Evolutionary conservation across 1,139 yeast species (phyloP).

Genomic region (Zygoascus meyerae): DNA sequence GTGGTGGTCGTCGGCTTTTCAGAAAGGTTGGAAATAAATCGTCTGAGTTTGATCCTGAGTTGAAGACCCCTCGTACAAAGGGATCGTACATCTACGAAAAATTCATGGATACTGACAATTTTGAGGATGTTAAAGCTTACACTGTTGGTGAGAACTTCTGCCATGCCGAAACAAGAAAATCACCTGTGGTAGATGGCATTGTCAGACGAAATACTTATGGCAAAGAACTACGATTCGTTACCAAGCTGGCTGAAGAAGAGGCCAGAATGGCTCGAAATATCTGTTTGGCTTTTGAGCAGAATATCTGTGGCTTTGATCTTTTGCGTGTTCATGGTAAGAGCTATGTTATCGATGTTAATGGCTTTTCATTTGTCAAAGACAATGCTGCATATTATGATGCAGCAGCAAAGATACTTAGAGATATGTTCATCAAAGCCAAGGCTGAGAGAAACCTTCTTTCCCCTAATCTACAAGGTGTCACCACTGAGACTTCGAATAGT

Average conservation of each 20-base stretch:
- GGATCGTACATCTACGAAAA: constrained; percentile 92
- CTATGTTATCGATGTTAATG: constrained; percentile 95
- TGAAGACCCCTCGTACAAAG: constrained; percentile 69
- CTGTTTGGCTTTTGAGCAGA: constrained; percentile 73
- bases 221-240: constrained; percentile 86
- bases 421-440: constrained; percentile 60
- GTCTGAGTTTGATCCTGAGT: constrained; percentile 86
- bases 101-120: constrained; percentile 96
- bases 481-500: constrained; percentile 5
- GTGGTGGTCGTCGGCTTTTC: constrained; percentile 93
- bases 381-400: constrained; percentile 79
- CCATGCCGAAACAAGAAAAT: constrained; percentile 97
- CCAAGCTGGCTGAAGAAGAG: constrained; percentile 71
- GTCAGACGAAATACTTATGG: constrained; percentile 97
- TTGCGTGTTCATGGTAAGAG: constrained; percentile 83
- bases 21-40: constrained; percentile 96
- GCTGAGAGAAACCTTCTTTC: constrained; percentile 41
- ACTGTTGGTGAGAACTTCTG: constrained; percentile 89
- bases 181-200: constrained; percentile 98
- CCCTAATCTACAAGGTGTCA: not conserved
- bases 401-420: constrained; percentile 71
- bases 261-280: constrained; percentile 73
- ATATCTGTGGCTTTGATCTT: constrained; percentile 97
- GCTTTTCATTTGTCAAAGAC: constrained; percentile 96
- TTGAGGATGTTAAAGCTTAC: constrained; percentile 97